Evolutionary conservation across 139 green algal genomes (phyloP), one percentile per base, ranked within the genome.

Genomic region (Micractinium conductrix): DNA sequence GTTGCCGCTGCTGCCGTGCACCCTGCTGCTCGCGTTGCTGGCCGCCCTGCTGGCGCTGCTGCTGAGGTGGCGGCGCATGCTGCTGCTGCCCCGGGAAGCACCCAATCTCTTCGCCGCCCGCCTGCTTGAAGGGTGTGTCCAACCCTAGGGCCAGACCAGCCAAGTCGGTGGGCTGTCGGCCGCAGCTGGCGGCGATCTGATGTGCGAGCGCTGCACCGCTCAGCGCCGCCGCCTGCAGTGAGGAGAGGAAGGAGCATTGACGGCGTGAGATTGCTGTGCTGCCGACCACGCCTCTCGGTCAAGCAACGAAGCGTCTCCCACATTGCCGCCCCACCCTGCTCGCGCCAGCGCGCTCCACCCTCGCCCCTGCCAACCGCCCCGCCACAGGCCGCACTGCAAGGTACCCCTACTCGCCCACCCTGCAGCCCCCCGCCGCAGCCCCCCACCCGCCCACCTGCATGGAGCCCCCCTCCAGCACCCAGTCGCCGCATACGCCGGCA

Each of bases 401-500:
- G n/a, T n/a, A n/a, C n/a, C n/a, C n/a, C n/a, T n/a, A n/a, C n/a
- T n/a, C n/a, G n/a, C n/a, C n/a, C n/a, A n/a, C n/a, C n/a, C n/a
- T n/a, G n/a, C n/a, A n/a, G n/a, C n/a, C n/a, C n/a, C n/a, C n/a
- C n/a, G n/a, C n/a, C n/a, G n/a, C 65, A 42, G 65, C 35, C 40
- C 9, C 22, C 4, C 17, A n/a, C 68, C 68, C 24, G 6, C 35
- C 44, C 44, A 37, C 88, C 87, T 97, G 87, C 83, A 97, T 84
- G 68, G 85, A 89, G 42, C 87, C 83, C 12, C 78, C 85, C 12
- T 86, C 88, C 0, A 43, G 70, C n/a, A 96, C 86, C 94, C 94
- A 97, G 78, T 97, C 94, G 5, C 94, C 94, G 78, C 86, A 94
- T 21, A 97, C 90, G 3, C 92, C 91, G 26, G 94, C 91, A 0